Conservation (phyloP, 352 stramenopile genomes). For the Phytophthora brassicae region DNA sequence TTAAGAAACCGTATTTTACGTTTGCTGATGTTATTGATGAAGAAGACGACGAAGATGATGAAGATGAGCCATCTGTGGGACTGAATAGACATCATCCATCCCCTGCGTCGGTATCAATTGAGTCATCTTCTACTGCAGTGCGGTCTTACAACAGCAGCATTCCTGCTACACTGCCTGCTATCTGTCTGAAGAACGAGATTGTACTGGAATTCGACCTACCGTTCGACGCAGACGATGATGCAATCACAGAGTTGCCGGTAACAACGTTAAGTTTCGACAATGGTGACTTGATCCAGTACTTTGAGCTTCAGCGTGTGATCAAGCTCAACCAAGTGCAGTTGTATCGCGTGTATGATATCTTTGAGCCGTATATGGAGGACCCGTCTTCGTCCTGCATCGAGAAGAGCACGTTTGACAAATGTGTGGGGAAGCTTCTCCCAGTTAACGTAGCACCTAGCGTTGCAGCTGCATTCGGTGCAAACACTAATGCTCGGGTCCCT, state of each 20-base stretch:
- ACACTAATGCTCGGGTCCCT: conserved; percentile 55
- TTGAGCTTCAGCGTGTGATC: conserved; percentile 73
- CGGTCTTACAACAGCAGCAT: conserved; percentile 53
- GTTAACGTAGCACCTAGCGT: conserved; percentile 53
- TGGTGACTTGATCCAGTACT: conserved; percentile 82
- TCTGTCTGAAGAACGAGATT: conserved; percentile 83
- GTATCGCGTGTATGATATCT: conserved; percentile 66
- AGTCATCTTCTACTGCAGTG: conserved; percentile 59
- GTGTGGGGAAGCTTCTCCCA: conserved; percentile 65
- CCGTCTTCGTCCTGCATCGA: conserved; percentile 63
- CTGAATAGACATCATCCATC: conserved; percentile 10
- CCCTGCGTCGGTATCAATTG: conserved; percentile 44
- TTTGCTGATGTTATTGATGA: conserved; percentile 72
- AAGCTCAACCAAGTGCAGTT: conserved; percentile 75
- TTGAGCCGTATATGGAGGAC: conserved; percentile 71
- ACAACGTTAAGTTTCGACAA: conserved; percentile 81
- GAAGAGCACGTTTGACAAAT: conserved; percentile 78
- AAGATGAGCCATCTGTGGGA: conserved; percentile 10
- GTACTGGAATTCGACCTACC: conserved; percentile 83
- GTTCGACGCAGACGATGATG: conserved; percentile 64
- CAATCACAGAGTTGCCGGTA: conserved; percentile 62
- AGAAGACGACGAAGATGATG: conserved; percentile 67
- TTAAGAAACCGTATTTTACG: conserved; percentile 51
- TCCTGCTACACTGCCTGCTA: conserved; percentile 61
- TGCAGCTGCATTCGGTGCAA: conserved; percentile 59